Conservation (phyloP, 345 rosid species). For the Eucalyptus pumila region DNA sequence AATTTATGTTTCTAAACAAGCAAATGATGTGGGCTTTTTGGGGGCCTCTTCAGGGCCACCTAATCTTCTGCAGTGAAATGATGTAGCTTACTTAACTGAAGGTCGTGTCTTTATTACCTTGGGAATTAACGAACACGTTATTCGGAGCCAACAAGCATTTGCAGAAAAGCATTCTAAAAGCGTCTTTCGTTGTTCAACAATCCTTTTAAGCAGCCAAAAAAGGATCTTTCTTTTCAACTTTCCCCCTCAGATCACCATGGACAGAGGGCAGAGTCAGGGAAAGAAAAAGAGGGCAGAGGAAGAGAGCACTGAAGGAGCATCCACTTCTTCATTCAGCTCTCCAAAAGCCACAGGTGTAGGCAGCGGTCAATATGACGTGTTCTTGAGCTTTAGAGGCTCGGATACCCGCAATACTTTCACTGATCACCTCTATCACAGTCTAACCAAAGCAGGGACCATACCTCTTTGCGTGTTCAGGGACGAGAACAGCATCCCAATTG, state of each 20-base stretch:
- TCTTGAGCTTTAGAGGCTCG: neutral
- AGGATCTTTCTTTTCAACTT: neutral
- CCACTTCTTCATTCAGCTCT: neutral
- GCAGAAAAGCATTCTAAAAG: too few relatives aligned
- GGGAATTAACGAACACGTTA: too few relatives aligned
- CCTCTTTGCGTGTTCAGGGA: fast-evolving
- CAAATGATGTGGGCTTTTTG: too few relatives aligned
- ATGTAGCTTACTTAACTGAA: too few relatives aligned
- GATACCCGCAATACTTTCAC: fast-evolving
- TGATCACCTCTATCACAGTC: neutral
- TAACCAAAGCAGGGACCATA: neutral
- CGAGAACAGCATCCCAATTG: fast-evolving
- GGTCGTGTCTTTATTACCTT: too few relatives aligned
- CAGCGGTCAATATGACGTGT: neutral
- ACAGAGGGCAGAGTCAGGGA: neutral
- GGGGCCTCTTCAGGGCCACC: too few relatives aligned
- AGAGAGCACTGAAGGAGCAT: neutral
- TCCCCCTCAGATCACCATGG: neutral
- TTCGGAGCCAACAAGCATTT: too few relatives aligned
- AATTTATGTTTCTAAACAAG: too few relatives aligned
- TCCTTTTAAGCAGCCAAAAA: too few relatives aligned
- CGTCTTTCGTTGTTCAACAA: too few relatives aligned
- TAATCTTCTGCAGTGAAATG: too few relatives aligned
- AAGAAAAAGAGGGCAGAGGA: fast-evolving
- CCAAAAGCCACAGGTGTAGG: fast-evolving